Percentiles rank a stretch among this genome's conserved stretches.
phyloP scores from a whole-genome alignment of 768 basidiomycete species.

The Tylopilus sp. region DNA sequence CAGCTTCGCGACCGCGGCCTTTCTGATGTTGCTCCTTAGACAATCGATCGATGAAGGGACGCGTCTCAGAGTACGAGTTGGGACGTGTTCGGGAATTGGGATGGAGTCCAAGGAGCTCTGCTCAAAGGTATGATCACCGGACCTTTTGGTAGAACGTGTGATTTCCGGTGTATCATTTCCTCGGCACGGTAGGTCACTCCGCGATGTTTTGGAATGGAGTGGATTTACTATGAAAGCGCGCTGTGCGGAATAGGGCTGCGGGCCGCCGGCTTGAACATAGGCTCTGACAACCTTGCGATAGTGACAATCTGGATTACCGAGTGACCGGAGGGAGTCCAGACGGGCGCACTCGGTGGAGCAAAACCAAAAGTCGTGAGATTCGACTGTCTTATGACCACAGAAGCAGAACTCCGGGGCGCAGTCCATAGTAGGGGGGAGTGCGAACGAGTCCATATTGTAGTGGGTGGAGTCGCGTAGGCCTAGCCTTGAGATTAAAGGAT shows the following conservation, averaged over 20 bases:
- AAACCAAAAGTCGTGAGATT: conserved; percentile 28
- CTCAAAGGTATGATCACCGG: background rate
- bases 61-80: conserved; percentile 9
- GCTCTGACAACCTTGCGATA: conserved; percentile 26
- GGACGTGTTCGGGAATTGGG: conserved; percentile 2
- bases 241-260: background rate
- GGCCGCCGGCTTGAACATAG: conserved; percentile 1
- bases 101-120: conserved; percentile 13
- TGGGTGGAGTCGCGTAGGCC: background rate
- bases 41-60: conserved; percentile 1
- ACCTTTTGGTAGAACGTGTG: background rate
- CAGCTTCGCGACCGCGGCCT: conserved; percentile 5
- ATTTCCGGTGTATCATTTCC: too few species aligned
- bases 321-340: conserved; percentile 25
- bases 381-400: conserved; percentile 23
- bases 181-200: too few species aligned
- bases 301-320: conserved; percentile 20
- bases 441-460: background rate
- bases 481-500: background rate
- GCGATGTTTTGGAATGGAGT: too few species aligned
- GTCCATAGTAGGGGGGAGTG: conserved; percentile 9
- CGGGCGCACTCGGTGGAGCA: conserved; percentile 29
- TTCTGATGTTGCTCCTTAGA: conserved; percentile 3
- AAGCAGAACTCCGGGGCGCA: conserved; percentile 18
- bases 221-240: background rate